Evolutionary conservation across 2,329 filamentous ascomycete genomes (phyloP), one percentile per base, ranked within the genome.

Genomic region (Exophiala spinifera): DNA sequence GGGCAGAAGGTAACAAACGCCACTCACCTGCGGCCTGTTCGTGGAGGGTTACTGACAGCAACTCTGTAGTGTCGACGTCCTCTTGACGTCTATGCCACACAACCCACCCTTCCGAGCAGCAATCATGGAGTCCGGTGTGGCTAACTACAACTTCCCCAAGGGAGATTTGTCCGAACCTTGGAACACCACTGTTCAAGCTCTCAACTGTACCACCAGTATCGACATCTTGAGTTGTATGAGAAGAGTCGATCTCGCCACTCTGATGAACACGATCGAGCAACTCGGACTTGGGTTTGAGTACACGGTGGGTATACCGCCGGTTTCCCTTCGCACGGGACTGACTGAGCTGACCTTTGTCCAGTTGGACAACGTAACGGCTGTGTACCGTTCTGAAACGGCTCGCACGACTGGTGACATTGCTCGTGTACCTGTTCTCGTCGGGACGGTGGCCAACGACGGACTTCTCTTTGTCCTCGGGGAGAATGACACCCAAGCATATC

Each of bases 31-130:
- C n/a, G 8, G 5, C 25, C 21, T 31, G 4, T 15, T 39, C 28
- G 6, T 31, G 6, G 7, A 31, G 10, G 4, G 28, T 10, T 10
- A 11, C 28, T 31, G 28, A 31, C 28, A 31, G 8, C 3, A 31
- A 25, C 23, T 25, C 21, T 10, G 8, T 15, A 53, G 45, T 33
- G 55, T 63, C 25, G 57, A 51, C 33, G 55, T 56, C 1, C 60
- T 66, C 1, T 37, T 66, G 10, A 61, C 53, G 4, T 48, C 45
- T 6, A 55, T 59, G 4, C 56, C 61, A 0, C 46, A 62, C 1
- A 57, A 56, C 2, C 39, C 62, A n/a, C 61, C 61, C 15, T 67
- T 67, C 56, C 62, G 56, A 15, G 64, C 61, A 8, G 66, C 62
- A 14, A 66, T 67, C 45, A 59, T 63, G 40, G 46, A 67, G 42